phyloP scores from a whole-genome alignment of 2,329 filamentous ascomycete genomes.

The Plectosphaerella sp. region DNA sequence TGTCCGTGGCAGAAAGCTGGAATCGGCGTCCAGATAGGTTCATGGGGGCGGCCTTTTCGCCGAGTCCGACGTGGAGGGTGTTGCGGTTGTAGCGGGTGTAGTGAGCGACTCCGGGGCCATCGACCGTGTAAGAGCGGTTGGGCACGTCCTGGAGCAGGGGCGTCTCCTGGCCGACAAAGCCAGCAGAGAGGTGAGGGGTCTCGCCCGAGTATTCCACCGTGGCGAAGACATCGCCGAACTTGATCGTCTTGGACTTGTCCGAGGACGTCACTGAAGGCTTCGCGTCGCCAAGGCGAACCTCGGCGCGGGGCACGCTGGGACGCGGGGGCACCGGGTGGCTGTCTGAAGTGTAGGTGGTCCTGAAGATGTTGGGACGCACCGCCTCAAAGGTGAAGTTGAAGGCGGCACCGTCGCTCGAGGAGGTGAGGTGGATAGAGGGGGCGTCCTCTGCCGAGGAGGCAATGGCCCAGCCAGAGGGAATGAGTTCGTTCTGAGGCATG shows the following conservation, averaged over 20 bases:
- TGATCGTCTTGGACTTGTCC: conserved; percentile 34
- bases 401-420: conserved; percentile 16
- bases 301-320: conserved; percentile 47
- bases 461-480: conserved; percentile 16
- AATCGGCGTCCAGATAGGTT: conserved; percentile 64
- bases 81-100: conserved; percentile 59
- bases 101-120: conserved; percentile 58
- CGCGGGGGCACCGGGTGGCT: conserved; percentile 61
- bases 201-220: conserved; percentile 54
- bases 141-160: conserved; percentile 59
- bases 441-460: conserved; percentile 23
- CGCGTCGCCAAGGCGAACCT: conserved; percentile 22
- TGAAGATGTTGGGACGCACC: conserved; percentile 58
- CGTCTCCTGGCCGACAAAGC: conserved; percentile 39
- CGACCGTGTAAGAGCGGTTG: conserved; percentile 60
- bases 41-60: conserved; percentile 71
- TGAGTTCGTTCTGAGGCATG: conserved; percentile 7
- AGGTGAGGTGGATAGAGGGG: conserved; percentile 15
- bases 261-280: conserved; percentile 24
- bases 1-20: conserved; percentile 63
- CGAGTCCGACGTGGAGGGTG: conserved; percentile 65
- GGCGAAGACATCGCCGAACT: conserved; percentile 44
- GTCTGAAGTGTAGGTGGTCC: conserved; percentile 61
- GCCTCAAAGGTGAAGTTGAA: conserved; percentile 61
- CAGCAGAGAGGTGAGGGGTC: conserved; percentile 51